These are phyloP conservation scores for Fusarium anthophilum DNA, from an alignment of 2,329 filamentous ascomycete genomes.

Conservation along the genomic window DNA sequence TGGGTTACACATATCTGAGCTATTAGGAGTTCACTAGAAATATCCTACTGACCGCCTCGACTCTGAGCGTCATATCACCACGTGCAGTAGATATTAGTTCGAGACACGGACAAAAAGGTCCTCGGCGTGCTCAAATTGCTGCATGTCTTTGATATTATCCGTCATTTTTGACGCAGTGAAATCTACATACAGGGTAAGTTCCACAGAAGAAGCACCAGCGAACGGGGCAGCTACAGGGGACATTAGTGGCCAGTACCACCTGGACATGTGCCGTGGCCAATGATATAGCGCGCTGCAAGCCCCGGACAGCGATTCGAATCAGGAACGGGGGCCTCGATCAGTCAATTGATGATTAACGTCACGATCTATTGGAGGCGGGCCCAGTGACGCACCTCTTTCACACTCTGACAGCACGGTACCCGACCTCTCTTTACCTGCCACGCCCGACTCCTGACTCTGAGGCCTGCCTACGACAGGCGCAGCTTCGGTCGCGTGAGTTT, in stretches of 20 bases:
- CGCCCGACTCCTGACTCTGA: constrained; percentile 12
- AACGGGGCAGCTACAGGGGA: background rate
- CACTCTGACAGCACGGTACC: constrained; percentile 25
- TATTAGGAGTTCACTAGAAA: background rate
- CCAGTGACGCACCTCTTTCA: constrained; percentile 33
- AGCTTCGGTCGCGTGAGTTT: constrained; percentile 37
- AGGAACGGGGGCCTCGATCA: constrained; percentile 33
- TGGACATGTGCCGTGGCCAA: constrained; percentile 3
- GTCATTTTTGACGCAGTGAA: constrained; percentile 6
- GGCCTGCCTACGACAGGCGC: constrained; percentile 26
- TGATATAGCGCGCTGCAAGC: constrained; percentile 4
- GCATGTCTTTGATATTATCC: background rate
- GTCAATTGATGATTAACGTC: constrained; percentile 25
- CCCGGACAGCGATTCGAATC: constrained; percentile 27
- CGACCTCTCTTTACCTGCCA: constrained; percentile 36
- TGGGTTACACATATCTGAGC: background rate
- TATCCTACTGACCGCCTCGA: constrained; percentile 12
- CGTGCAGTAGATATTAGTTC: background rate
- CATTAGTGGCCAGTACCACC: constrained; percentile 11
- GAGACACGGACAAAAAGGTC: constrained; percentile 16
- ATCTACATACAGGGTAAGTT: constrained; percentile 31
- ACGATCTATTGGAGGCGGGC: constrained; percentile 35
- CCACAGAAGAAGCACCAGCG: constrained; percentile 6
- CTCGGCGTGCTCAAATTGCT: background rate
- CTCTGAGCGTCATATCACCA: background rate